Evolutionary conservation across 805 yeast species (phyloP), one percentile per base, ranked within the genome.

Genomic region (Candida stauntonica): DNA sequence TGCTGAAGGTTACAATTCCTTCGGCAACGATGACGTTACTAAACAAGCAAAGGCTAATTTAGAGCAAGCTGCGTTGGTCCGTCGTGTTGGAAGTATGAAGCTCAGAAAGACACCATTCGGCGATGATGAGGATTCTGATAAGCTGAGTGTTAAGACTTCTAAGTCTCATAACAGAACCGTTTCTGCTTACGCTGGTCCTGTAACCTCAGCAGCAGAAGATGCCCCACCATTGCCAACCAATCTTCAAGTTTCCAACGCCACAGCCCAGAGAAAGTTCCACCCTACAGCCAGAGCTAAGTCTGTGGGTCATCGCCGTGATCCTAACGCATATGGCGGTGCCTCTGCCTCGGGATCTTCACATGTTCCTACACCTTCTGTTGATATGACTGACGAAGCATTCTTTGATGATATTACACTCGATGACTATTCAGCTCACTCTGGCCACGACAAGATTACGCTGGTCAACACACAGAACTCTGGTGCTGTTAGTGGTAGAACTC

Each of bases 211-310:
- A 8, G 14, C 35, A 21, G 42, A 35, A 11, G 17, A 38, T 5
- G 38, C 30, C 6, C 50, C 47, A 29, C 42, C 42, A 17, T 17
- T 34, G 8, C 35, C 44, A 24, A 27, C 40, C 3, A 20, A 39
- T 16, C 7, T 27, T 5, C 26, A 14, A 7, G 30, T 16, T 15
- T 13, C 29, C 5, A 39, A 52, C 45, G 14, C 35, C 14, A 47
- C 44, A 31, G 39, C 53, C 2, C 51, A 57, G 18, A 58, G 62
- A 26, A 67, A 60, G 46, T 59, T 55, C 41, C 95, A 86, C 59
- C 94, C 95, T 26, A 77, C 87, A 12, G 95, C 94, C 1, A 75
- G 95, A 52, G 94, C 95, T 3, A 86, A 84, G 56, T 83, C 95
- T 16, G 79, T 86, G 34, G 88, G 89, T n/a, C 91, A 86, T 57